phyloP scores from a whole-genome alignment of 2,329 filamentous ascomycete genomes.

The Dendrostoma leiphaemia region DNA sequence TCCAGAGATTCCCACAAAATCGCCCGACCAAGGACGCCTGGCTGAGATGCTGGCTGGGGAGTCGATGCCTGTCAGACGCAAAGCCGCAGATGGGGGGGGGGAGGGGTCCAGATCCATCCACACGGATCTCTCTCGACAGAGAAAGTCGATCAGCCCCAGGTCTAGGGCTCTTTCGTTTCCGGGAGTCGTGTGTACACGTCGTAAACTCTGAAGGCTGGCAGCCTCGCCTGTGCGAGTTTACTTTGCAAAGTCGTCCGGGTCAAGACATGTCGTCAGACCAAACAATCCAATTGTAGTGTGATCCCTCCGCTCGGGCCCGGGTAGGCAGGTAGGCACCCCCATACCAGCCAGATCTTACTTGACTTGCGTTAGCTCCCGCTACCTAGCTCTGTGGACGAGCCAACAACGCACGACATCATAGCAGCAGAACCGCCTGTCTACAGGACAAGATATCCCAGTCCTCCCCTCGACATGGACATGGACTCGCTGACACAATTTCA shows the following conservation, averaged over 20 bases:
- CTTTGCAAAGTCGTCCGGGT: no score
- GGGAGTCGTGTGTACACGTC: no score
- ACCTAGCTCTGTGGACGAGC: constrained; percentile 2
- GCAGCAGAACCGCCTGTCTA: no score
- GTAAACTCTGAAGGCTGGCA: constrained; percentile 14
- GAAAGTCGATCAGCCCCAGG: no score
- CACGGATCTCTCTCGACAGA: background rate
- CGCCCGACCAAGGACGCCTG: background rate
- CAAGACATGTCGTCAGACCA: background rate
- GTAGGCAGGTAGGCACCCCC: background rate
- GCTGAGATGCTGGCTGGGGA: background rate
- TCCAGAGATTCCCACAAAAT: constrained; percentile 1
- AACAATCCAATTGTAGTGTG: background rate
- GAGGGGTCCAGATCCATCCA: background rate
- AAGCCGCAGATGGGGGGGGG: no score
- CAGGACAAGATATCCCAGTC: constrained; percentile 2
- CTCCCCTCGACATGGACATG: background rate
- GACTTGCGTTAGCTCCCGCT: constrained; percentile 17
- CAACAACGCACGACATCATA: background rate
- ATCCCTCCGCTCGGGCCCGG: background rate
- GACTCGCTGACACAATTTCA: background rate
- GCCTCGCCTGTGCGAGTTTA: no score
- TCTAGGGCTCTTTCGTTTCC: no score
- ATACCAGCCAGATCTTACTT: constrained; percentile 6
- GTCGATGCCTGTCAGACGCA: constrained; percentile 5